These are phyloP conservation scores for Pseudogymnoascus sp. DNA, from an alignment of 2,329 filamentous ascomycete genomes.

Conservation along the genomic window DNA sequence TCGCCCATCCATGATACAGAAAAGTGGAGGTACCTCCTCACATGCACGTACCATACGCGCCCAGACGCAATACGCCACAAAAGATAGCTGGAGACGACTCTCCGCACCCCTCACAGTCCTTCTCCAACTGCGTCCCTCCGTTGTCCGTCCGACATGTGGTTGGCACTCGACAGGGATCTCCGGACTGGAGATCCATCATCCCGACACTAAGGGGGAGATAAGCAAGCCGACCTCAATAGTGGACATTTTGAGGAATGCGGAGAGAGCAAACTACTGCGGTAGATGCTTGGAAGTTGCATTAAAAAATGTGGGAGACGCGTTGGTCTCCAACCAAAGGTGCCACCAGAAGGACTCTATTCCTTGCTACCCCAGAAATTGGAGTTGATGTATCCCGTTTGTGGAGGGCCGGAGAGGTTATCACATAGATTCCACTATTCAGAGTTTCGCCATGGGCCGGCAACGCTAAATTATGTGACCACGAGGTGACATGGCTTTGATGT, in stretches of 20 bases:
- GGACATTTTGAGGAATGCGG: not conserved
- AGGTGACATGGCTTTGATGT: not conserved
- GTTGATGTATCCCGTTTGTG: constrained; percentile 1
- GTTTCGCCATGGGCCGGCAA: not conserved
- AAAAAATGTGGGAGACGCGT: constrained; percentile 1
- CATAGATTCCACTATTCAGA: constrained; percentile 6
- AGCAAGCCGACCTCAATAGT: not conserved
- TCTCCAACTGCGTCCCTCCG: not conserved
- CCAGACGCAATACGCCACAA: not conserved
- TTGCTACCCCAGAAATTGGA: constrained; percentile 5
- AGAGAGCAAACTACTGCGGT: not conserved
- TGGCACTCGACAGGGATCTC: not conserved
- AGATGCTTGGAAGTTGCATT: not conserved
- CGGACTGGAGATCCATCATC: not conserved
- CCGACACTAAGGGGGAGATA: not conserved
- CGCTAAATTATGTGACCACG: constrained; percentile 1
- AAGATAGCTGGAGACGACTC: not conserved
- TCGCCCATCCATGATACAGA: not conserved
- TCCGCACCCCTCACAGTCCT: not conserved
- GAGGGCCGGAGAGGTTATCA: not conserved
- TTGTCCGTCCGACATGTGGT: constrained; percentile 6
- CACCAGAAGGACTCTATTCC: not conserved
- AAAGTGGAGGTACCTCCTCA: not conserved
- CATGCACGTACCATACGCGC: not conserved
- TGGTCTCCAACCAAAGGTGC: not conserved